These are phyloP conservation scores for Teratosphaeria nubilosa DNA, from an alignment of 2,329 filamentous ascomycete genomes.

Conservation along the genomic window DNA sequence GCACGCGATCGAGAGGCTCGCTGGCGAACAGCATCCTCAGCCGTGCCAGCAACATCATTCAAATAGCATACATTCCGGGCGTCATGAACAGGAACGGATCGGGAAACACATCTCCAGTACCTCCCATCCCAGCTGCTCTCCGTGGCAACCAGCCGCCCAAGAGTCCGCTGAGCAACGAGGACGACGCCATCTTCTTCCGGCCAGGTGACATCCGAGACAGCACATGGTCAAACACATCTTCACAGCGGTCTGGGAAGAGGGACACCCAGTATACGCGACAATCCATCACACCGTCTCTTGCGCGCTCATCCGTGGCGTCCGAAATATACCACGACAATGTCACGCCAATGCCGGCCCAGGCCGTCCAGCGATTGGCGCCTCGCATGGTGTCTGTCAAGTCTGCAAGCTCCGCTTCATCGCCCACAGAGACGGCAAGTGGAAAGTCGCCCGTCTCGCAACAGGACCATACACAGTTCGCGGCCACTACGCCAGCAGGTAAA, in stretches of 20 bases:
- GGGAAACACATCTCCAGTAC: conserved; percentile 60
- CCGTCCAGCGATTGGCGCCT: conserved; percentile 77
- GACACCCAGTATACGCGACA: conserved; percentile 32
- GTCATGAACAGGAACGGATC: conserved; percentile 81
- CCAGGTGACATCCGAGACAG: conserved; percentile 84
- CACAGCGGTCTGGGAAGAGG: conserved; percentile 28
- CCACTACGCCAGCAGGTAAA: conserved; percentile 3
- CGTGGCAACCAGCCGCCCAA: conserved; percentile 41
- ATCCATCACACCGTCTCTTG: conserved; percentile 41
- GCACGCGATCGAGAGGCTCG: conserved; percentile 65
- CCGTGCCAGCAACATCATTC: conserved; percentile 95
- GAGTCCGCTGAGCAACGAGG: conserved; percentile 38
- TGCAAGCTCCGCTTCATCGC: conserved; percentile 6
- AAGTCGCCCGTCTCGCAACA: background rate
- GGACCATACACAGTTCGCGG: background rate
- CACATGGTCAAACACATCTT: conserved; percentile 70
- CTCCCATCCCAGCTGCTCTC: conserved; percentile 63
- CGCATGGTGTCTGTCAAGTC: conserved; percentile 82
- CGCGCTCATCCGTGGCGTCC: conserved; percentile 60
- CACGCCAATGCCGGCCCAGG: conserved; percentile 69
- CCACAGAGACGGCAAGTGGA: conserved; percentile 1
- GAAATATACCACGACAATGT: conserved; percentile 91
- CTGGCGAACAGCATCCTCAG: conserved; percentile 94
- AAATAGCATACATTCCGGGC: conserved; percentile 97
- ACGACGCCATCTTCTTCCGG: conserved; percentile 88